phyloP scores from a whole-genome alignment of 441 rosid genomes.

The Adansonia grandidieri region DNA sequence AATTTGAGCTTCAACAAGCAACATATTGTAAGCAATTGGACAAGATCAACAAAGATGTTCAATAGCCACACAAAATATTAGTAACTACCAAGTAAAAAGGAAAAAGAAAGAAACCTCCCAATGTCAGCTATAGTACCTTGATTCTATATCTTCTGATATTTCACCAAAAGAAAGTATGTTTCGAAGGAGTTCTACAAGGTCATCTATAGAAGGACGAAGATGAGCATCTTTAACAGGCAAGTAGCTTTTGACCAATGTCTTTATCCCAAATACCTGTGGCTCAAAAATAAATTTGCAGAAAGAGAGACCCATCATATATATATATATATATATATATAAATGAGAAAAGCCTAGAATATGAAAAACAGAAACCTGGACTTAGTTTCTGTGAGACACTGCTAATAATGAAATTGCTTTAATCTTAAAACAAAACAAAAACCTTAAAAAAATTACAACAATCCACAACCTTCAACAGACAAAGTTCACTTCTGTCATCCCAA shows the following conservation, averaged over 20 bases:
- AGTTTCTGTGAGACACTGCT: neutral
- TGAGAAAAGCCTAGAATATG: neutral
- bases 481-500: constrained; percentile 89
- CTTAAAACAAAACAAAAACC: neutral
- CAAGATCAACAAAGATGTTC: neutral
- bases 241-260: constrained; percentile 93
- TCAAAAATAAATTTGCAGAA: constrained; percentile 17
- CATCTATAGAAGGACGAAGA: constrained; percentile 84
- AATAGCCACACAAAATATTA: neutral
- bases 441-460: constrained; percentile 15
- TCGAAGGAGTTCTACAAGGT: constrained; percentile 68
- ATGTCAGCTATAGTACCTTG: constrained; percentile 56
- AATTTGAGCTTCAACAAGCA: constrained; percentile 23
- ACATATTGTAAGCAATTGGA: constrained; percentile 26
- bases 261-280: constrained; percentile 87
- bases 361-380: neutral
- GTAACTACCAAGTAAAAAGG: neutral
- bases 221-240: constrained; percentile 95
- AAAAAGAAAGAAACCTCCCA: neutral
- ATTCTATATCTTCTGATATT: constrained; percentile 69
- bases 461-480: constrained; percentile 86
- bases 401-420: neutral
- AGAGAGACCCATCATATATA: constrained; percentile 23
- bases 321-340: neutral
- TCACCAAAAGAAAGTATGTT: constrained; percentile 80